Evolutionary conservation across 805 yeast species (phyloP).

Genomic region (Candida alai): DNA sequence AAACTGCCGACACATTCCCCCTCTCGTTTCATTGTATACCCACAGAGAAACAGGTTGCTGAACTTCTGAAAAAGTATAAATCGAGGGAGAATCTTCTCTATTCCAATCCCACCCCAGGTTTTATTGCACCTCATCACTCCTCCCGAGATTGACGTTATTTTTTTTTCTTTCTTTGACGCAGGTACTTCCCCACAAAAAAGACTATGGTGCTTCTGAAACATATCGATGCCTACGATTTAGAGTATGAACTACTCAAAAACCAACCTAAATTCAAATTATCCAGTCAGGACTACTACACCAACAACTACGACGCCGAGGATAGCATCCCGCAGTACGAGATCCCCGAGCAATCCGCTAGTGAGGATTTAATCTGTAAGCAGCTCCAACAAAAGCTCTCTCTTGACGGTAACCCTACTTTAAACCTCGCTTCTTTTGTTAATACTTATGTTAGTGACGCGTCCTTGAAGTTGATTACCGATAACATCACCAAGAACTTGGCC

Average conservation of each 20-base stretch:
- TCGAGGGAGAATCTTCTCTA: no score
- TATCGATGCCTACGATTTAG: slow-evolving; percentile 42
- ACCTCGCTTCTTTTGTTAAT: slow-evolving; percentile 87
- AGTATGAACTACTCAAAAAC: slow-evolving; percentile 25
- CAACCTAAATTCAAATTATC: slow-evolving; percentile 18
- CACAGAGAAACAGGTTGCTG: no score
- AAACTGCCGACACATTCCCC: no score
- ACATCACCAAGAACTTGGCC: slow-evolving; percentile 82
- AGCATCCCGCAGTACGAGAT: slow-evolving; percentile 56
- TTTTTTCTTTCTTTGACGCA: background rate
- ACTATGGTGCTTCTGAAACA: slow-evolving; percentile 44
- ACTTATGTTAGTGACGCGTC: slow-evolving; percentile 51
- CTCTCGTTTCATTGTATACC: no score
- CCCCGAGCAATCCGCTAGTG: slow-evolving; percentile 52
- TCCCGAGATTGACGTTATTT: no score
- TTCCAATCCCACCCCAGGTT: no score
- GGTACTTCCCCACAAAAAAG: background rate
- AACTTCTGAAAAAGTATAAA: no score
- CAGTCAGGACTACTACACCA: slow-evolving; percentile 28
- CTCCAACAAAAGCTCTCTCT: slow-evolving; percentile 71
- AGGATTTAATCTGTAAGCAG: slow-evolving; percentile 54
- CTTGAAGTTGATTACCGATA: slow-evolving; percentile 54
- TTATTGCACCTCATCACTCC: no score
- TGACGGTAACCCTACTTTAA: slow-evolving; percentile 81
- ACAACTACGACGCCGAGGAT: slow-evolving; percentile 25